Percentiles rank a stretch among this genome's conserved stretches.
These are phyloP conservation scores for Chlorella sp. DNA, from an alignment of 139 green algal genomes.

Conservation along the genomic window DNA sequence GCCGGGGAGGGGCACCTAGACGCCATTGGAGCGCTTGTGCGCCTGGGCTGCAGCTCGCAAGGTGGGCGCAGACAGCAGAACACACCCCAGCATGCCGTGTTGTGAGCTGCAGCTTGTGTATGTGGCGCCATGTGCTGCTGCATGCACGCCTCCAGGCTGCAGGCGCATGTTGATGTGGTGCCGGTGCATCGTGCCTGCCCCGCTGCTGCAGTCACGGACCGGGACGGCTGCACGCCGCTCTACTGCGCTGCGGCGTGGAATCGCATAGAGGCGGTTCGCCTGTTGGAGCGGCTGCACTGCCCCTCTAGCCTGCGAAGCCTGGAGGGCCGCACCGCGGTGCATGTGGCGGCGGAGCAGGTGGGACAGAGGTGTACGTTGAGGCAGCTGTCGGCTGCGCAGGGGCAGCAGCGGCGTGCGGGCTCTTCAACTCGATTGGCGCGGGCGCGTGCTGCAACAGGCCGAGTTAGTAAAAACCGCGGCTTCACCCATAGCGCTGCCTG, in stretches of 20 bases:
- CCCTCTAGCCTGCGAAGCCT: conserved; percentile 38
- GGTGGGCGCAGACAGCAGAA: neutral
- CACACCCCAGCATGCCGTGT: neutral
- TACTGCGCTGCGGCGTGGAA: conserved; percentile 72
- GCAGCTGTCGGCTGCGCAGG: too few relatives aligned
- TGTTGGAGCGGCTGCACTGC: conserved; percentile 51
- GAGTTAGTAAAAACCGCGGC: too few relatives aligned
- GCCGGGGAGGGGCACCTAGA: conserved; percentile 66
- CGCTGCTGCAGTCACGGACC: conserved; percentile 39
- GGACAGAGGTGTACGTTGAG: neutral
- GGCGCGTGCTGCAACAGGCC: too few relatives aligned
- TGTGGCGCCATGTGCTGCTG: neutral
- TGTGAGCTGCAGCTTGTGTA: neutral
- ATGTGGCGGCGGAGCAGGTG: conserved; percentile 68
- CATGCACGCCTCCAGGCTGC: neutral
- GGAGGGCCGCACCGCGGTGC: conserved; percentile 61
- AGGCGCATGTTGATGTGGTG: neutral
- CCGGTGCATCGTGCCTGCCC: too few relatives aligned
- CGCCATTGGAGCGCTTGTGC: conserved; percentile 49
- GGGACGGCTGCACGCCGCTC: conserved; percentile 70
- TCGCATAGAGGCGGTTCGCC: conserved; percentile 46
- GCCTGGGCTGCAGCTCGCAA: conserved; percentile 50
- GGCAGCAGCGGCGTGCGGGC: too few relatives aligned
- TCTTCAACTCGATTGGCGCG: too few relatives aligned
- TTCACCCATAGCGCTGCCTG: neutral